phyloP scores from a whole-genome alignment of 164 flowering plant genomes.

The Cinnamomum chago region DNA sequence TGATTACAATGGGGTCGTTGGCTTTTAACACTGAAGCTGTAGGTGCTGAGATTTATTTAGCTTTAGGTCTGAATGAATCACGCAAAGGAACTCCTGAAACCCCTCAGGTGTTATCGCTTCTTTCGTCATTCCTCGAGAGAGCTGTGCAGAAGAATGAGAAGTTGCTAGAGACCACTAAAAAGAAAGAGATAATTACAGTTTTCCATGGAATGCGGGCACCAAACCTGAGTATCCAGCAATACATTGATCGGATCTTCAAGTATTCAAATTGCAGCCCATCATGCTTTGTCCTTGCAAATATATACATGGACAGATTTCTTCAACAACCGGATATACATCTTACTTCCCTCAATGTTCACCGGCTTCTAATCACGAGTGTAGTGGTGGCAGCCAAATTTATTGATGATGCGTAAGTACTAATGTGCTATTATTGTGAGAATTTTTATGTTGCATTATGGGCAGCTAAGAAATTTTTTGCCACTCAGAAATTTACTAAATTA shows the following conservation, averaged over 20 bases:
- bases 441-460: neutral
- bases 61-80: constrained; percentile 48
- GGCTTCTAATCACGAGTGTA: constrained; percentile 76
- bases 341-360: constrained; percentile 77
- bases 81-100: constrained; percentile 33
- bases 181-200: constrained; percentile 46
- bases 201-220: constrained; percentile 82
- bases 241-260: constrained; percentile 78
- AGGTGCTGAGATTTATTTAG: constrained; percentile 33
- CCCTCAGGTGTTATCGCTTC: constrained; percentile 50
- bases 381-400: constrained; percentile 80
- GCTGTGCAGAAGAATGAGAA: constrained; percentile 55
- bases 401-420: constrained; percentile 72
- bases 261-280: constrained; percentile 83
- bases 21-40: constrained; percentile 30
- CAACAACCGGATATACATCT: constrained; percentile 34
- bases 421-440: neutral
- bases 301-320: constrained; percentile 70
- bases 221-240: constrained; percentile 50
- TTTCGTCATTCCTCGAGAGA: constrained; percentile 58
- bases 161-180: constrained; percentile 35
- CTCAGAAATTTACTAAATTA: neutral
- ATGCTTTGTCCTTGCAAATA: constrained; percentile 72
- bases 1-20: constrained; percentile 37
- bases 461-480: neutral